These are phyloP conservation scores for Fomitopsis pulvina DNA, from an alignment of 768 basidiomycete species.

Conservation along the genomic window DNA sequence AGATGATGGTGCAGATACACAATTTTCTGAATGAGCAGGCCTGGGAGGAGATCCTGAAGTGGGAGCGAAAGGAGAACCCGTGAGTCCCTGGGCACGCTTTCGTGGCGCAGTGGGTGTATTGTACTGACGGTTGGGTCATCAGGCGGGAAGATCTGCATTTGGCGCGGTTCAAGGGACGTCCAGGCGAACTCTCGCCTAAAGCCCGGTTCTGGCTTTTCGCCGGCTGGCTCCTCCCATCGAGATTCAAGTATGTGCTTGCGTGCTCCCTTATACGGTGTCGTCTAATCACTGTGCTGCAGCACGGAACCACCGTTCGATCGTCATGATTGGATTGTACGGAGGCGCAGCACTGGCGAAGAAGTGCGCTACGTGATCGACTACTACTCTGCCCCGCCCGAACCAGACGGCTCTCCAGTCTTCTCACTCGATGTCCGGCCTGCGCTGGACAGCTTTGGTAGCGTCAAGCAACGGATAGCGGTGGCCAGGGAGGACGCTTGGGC, in stretches of 20 bases:
- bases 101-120: not conserved
- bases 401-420: constrained; percentile 92
- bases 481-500: constrained; percentile 68
- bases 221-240: constrained; percentile 82
- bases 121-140: constrained; percentile 7
- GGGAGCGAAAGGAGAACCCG: constrained; percentile 73
- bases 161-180: constrained; percentile 80
- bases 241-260: constrained; percentile 67
- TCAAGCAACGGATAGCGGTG: constrained; percentile 58
- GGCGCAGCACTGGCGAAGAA: constrained; percentile 71
- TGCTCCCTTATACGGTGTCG: not conserved
- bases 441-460: constrained; percentile 73
- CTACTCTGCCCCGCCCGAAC: constrained; percentile 86
- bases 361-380: constrained; percentile 98
- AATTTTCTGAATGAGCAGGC: constrained; percentile 97
- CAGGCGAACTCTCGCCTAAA: constrained; percentile 92
- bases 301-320: constrained; percentile 87
- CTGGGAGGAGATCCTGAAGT: constrained; percentile 89
- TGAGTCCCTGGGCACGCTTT: constrained; percentile 28
- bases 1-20: constrained; percentile 97
- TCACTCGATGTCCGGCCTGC: constrained; percentile 94
- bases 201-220: constrained; percentile 82
- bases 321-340: constrained; percentile 94
- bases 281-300: constrained; percentile 34
- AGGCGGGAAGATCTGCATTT: constrained; percentile 70